Conservation (phyloP, 345 rosid genomes). For the Heritiera littoralis region DNA sequence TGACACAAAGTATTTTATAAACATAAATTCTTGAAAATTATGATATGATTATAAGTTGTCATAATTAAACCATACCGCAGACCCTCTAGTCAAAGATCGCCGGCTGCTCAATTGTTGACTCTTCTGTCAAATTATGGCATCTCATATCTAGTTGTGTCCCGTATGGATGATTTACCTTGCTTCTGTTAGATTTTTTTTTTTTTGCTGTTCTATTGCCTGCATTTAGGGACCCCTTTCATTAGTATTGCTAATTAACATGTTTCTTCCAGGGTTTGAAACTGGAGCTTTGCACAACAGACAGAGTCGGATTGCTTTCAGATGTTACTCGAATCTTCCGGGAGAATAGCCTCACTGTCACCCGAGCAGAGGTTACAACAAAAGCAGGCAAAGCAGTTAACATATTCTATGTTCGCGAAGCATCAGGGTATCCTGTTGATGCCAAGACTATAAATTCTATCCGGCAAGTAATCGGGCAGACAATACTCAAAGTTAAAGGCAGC, state of each 20-base stretch:
- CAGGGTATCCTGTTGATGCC: constrained; percentile 65
- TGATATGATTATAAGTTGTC: neutral
- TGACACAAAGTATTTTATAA: constrained; percentile 7
- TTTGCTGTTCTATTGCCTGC: neutral
- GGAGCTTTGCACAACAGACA: constrained; percentile 82
- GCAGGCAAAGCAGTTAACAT: constrained; percentile 80
- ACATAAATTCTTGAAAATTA: neutral
- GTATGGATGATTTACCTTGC: neutral
- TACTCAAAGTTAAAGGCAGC: constrained; percentile 79
- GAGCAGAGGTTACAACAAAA: constrained; percentile 91
- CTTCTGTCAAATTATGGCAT: constrained; percentile 19
- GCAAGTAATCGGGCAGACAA: constrained; percentile 75
- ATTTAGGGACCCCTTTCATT: neutral
- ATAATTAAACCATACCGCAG: constrained; percentile 13
- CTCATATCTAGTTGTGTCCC: constrained; percentile 19
- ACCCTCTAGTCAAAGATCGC: constrained; percentile 10
- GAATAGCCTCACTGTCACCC: constrained; percentile 74
- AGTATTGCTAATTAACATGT: constrained; percentile 14
- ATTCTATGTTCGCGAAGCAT: constrained; percentile 82
- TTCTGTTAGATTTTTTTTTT: neutral
- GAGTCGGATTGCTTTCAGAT: constrained; percentile 75
- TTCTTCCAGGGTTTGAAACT: constrained; percentile 77
- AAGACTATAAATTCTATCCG: constrained; percentile 78
- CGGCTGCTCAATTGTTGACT: neutral
- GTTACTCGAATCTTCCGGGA: constrained; percentile 92